Evolutionary conservation across 257 asterid species (phyloP), one percentile per base, ranked within the genome.

Genomic region (Nicotiana otophora): DNA sequence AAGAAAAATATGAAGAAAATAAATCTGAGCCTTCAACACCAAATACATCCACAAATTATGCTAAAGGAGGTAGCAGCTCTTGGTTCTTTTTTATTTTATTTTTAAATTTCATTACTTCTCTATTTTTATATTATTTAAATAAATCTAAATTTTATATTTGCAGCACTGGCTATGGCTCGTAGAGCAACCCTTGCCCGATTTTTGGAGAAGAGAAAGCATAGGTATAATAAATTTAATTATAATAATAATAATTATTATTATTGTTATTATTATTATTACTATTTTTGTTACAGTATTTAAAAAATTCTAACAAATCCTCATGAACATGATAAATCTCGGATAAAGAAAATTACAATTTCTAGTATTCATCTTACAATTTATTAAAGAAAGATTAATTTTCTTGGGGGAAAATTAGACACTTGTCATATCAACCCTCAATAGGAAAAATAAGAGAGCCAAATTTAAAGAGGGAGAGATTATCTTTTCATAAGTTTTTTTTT

Each of bases 111-210:
- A 10, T 7, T 14, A 31, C 14, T 26, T 10, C 2, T 63, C 16
- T 31, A 85, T 62, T 36, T 67, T 84, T 9, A 34, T 33, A 33
- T 36, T 61, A 61, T 60, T 10, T 5, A 61, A 48, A 20, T 16
- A 5, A 79, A 36, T 3, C 4, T 34, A 11, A 11, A 5, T 79
- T 30, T 4, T 67, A 51, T 30, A 65, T 82, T 83, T 78, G 86
- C 90, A 63, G 90, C 92, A 5, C 84, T 90, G 55, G 92, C 93
- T 28, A 89, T 90, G 93, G 93, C 93, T 79, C 87, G 93, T 51
- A 86, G 75, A 82, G 93, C 93, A 64, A 90, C 91, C 78, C 83
- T 90, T 84, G 93, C 93, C 76, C 86, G 93, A 89, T 90, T 90
- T 80, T 75, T 90, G 88, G 92, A 90, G 88, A 87, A 90, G 85